Conservation (phyloP, 1,139 yeast species). For the Magnusiomyces suaveolens region DNA sequence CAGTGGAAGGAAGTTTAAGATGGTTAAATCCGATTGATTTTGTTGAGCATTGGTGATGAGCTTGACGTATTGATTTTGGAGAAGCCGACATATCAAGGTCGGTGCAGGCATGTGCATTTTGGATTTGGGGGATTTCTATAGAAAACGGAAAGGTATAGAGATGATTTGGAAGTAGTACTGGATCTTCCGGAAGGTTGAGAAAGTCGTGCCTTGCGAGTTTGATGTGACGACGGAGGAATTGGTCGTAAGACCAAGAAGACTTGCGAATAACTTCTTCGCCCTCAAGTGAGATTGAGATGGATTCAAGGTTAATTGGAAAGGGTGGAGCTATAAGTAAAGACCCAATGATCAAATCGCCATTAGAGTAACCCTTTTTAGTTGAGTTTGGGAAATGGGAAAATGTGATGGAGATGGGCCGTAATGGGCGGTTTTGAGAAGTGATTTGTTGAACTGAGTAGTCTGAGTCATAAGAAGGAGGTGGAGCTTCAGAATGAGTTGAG, state of each 20-base stretch:
- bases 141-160: conserved; percentile 2
- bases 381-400: not conserved
- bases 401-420: not conserved
- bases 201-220: not conserved
- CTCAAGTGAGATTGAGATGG: not conserved
- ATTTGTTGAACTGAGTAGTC: not conserved
- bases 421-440: not conserved
- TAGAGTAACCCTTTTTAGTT: not conserved
- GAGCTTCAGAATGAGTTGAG: not conserved
- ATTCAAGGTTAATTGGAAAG: not conserved
- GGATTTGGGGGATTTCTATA: not conserved
- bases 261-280: conserved; percentile 1
- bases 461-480: conserved; percentile 1
- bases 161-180: not conserved
- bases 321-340: not conserved
- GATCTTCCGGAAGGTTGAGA: not conserved
- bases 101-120: not conserved
- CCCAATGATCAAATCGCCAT: conserved; percentile 2
- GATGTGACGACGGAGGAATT: not conserved
- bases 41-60: not conserved
- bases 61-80: not conserved
- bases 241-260: not conserved
- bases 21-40: not conserved
- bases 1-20: not conserved
- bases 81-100: not conserved